Conservation (phyloP, 495 filamentous ascomycete species). For the Oleoguttula mirabilis region DNA sequence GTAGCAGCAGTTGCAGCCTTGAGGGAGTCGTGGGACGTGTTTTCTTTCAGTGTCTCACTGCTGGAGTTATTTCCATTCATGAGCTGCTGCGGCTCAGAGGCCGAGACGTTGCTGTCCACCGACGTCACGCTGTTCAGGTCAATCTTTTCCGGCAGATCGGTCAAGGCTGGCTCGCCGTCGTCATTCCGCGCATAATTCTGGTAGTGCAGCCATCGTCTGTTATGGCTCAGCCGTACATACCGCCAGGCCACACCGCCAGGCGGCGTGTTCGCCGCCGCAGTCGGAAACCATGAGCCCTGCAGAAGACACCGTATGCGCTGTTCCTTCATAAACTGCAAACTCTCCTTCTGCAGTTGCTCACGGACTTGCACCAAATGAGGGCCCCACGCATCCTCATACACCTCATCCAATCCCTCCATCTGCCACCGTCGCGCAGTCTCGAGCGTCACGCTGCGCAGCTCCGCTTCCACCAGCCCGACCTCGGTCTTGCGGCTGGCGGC, state of each 20-base stretch:
- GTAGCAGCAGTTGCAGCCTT: constrained; percentile 34
- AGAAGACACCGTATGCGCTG: constrained; percentile 89
- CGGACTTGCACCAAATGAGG: constrained; percentile 76
- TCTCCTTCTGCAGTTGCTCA: constrained; percentile 86
- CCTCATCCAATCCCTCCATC: constrained; percentile 83
- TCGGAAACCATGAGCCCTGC: constrained; percentile 81
- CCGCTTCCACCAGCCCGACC: constrained; percentile 77
- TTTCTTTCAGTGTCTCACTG: constrained; percentile 38
- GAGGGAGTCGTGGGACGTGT: constrained; percentile 23
- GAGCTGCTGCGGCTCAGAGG: constrained; percentile 38
- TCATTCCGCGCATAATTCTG: constrained; percentile 65
- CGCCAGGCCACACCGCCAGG: constrained; percentile 42
- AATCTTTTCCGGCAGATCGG: constrained; percentile 66
- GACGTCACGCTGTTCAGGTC: constrained; percentile 83
- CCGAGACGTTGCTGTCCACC: constrained; percentile 83
- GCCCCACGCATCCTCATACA: constrained; percentile 91
- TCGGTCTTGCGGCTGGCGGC: constrained; percentile 73
- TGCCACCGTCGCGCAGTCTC: constrained; percentile 69
- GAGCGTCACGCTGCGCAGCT: constrained; percentile 72
- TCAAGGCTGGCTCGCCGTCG: constrained; percentile 55
- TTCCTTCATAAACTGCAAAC: constrained; percentile 90
- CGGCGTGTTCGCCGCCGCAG: constrained; percentile 28
- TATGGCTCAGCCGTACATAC: constrained; percentile 82
- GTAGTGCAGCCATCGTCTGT: constrained; percentile 82
- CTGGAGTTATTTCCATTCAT: constrained; percentile 21